Evolutionary conservation across 345 rosid genomes (phyloP), one percentile per base, ranked within the genome.

Genomic region (Gossypium sturtianum): DNA sequence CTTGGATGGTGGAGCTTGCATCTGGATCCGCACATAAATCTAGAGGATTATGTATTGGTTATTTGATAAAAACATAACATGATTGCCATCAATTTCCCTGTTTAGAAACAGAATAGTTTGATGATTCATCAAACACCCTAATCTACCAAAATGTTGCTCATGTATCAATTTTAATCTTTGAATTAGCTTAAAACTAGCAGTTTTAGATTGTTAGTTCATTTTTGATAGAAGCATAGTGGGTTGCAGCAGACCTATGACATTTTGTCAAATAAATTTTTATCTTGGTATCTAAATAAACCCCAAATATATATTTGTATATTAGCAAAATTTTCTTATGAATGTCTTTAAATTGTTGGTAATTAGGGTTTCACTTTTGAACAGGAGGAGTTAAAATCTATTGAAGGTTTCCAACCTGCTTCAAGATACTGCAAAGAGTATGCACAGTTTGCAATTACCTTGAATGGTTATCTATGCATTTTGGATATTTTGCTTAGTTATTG

Each of bases 341-440:
- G 38, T 34, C 38, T 34, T 34, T 34, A 34, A 4, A 48, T 25
- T 25, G 57, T 70, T 44, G 53, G 57, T 73, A 56, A 62, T 22
- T 20, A 2, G 29, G 20, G 7, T 41, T 38, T 59, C 44, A 43
- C 49, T 25, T 66, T 73, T 62, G 70, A 62, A 22, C 69, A 73
- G 58, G 68, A 38, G 2, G 71, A 67, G 57, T 67, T 67, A 48
- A 67, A 67, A 25, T 67, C 89, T 38, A 63, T 85, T 0, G 80
- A 87, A 74, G 84, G 89, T 19, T 83, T 86, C 25, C 89, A 83
- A 76, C 91, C 89, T 6, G 89, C 98, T 62, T 90, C 97, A 70
- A 81, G 53, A 83, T 87, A 76, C 88, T 92, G 97, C 93, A 91
- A 94, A 84, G 98, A 89, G 98, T 94, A 83, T 58, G 97, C 63